Conservation (phyloP, 441 rosid species). For the Arabidopsis lyrata region DNA sequence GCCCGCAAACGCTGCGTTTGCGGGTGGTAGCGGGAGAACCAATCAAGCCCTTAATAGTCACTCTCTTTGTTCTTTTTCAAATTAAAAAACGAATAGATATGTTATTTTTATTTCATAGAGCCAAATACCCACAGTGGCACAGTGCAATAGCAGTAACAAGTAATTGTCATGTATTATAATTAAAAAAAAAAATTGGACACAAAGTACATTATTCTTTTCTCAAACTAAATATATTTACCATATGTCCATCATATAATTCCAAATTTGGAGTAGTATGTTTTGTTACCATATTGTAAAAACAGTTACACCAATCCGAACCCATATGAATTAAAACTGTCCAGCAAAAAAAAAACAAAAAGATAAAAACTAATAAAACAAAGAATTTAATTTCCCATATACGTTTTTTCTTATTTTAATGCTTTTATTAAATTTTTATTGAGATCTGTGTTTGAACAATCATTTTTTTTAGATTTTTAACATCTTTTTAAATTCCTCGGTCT, state of each 20-base stretch:
- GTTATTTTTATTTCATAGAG: background rate
- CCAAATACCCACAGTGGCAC: background rate
- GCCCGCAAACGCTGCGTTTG: too few species aligned
- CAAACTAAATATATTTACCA: background rate
- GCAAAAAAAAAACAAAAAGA: background rate
- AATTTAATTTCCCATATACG: background rate
- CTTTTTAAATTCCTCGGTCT: background rate
- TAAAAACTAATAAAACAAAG: background rate
- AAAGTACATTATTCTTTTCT: background rate
- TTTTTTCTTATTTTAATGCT: conserved; percentile 1
- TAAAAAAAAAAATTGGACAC: background rate
- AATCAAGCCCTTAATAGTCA: background rate
- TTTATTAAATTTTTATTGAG: conserved; percentile 34
- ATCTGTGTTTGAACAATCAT: conserved; percentile 41
- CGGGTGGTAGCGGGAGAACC: too few species aligned
- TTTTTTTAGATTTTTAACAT: conserved; percentile 3
- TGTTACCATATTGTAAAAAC: conserved; percentile 8
- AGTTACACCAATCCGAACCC: conserved; percentile 15
- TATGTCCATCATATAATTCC: background rate
- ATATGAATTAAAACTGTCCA: conserved; percentile 10
- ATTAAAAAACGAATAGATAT: background rate
- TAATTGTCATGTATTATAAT: background rate
- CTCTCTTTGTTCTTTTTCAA: background rate
- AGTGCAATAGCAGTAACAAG: conserved; percentile 28
- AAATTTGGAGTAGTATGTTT: conserved; percentile 22